These are phyloP conservation scores for Fusarium tanahbumbuense DNA, from an alignment of 2,329 filamentous ascomycete species.

Conservation along the genomic window DNA sequence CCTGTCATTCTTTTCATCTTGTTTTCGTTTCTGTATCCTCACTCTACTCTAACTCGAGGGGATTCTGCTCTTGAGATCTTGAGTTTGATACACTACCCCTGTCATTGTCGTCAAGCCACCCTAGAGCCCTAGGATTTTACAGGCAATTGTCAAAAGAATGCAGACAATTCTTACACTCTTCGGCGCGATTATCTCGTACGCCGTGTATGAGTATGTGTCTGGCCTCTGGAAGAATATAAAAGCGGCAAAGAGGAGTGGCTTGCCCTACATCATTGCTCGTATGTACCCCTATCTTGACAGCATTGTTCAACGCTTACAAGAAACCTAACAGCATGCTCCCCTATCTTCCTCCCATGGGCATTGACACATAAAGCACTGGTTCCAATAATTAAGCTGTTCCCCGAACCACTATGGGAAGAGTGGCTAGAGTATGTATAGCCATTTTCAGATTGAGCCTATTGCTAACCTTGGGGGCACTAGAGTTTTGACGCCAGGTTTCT, in stretches of 20 bases:
- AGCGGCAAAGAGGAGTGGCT: conserved; percentile 61
- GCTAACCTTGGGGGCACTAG: conserved; percentile 49
- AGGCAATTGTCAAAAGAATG: conserved; percentile 43
- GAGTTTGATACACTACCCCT: background rate
- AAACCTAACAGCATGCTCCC: conserved; percentile 55
- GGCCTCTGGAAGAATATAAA: conserved; percentile 60
- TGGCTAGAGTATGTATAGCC: conserved; percentile 67
- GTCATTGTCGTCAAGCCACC: background rate
- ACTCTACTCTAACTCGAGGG: background rate
- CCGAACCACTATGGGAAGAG: conserved; percentile 64
- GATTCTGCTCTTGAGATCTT: background rate
- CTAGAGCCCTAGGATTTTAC: background rate
- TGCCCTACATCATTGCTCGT: conserved; percentile 67
- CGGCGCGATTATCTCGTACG: conserved; percentile 50
- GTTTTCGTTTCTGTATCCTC: background rate
- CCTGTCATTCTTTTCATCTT: background rate
- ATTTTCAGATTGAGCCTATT: background rate
- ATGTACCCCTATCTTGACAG: conserved; percentile 38
- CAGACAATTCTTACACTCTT: conserved; percentile 51
- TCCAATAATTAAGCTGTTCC: conserved; percentile 66
- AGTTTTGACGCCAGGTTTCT: conserved; percentile 69
- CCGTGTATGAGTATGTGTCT: conserved; percentile 47
- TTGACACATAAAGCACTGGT: conserved; percentile 65
- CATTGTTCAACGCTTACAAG: background rate
- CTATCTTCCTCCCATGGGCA: conserved; percentile 67